Conservation (phyloP, 2,329 filamentous ascomycete genomes). For the Botryotinia globosa region DNA sequence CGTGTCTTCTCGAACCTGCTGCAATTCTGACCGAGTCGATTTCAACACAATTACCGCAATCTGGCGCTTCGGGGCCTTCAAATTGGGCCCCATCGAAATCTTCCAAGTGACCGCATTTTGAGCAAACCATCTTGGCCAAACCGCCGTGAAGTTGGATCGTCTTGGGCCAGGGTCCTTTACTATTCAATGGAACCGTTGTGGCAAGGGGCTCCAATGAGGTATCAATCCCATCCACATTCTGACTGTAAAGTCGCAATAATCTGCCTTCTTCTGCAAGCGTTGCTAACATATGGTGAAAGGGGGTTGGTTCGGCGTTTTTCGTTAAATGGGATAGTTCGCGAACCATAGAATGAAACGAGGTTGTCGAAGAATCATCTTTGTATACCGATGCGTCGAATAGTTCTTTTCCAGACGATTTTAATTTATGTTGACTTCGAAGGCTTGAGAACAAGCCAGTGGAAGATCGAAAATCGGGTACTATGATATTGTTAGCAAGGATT, state of each 20-base stretch:
- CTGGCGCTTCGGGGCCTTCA: slow-evolving; percentile 76
- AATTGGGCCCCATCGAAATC: slow-evolving; percentile 79
- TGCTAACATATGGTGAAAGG: slow-evolving; percentile 91
- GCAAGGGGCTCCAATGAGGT: slow-evolving; percentile 75
- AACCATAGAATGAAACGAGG: slow-evolving; percentile 95
- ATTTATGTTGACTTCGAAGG: slow-evolving; percentile 79
- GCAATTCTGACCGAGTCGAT: slow-evolving; percentile 73
- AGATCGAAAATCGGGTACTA: slow-evolving; percentile 94
- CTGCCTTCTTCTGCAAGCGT: slow-evolving; percentile 85
- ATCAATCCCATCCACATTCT: slow-evolving; percentile 96
- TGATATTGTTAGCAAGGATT: slow-evolving; percentile 25
- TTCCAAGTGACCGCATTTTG: slow-evolving; percentile 78
- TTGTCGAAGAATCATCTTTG: slow-evolving; percentile 83
- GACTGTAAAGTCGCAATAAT: slow-evolving; percentile 85
- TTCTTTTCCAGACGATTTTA: slow-evolving; percentile 91
- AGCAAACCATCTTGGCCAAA: slow-evolving; percentile 93
- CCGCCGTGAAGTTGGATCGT: slow-evolving; percentile 94
- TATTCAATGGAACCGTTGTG: slow-evolving; percentile 75
- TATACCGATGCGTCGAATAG: slow-evolving; percentile 98
- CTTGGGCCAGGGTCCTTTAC: slow-evolving; percentile 87
- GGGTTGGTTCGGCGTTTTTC: slow-evolving; percentile 72
- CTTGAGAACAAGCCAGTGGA: slow-evolving; percentile 84
- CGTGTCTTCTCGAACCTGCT: slow-evolving; percentile 86
- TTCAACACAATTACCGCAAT: slow-evolving; percentile 71
- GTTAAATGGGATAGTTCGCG: slow-evolving; percentile 80